Evolutionary conservation across 2,329 filamentous ascomycete species (phyloP).

Genomic region (Fusarium fujikuroi): DNA sequence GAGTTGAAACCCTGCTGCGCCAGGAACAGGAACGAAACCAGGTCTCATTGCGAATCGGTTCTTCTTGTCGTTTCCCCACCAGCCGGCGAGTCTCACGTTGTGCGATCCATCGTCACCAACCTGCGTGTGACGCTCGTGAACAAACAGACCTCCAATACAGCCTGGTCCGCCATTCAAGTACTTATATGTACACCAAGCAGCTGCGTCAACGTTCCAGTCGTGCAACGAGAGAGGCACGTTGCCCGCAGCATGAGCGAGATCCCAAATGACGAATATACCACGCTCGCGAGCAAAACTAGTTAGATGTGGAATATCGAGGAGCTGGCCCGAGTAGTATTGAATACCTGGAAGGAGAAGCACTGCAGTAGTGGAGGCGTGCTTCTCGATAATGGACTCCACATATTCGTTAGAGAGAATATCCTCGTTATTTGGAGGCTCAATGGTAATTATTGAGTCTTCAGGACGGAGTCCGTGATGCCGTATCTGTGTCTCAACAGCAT

Average conservation of each 20-base stretch:
- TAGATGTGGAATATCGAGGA: slow-evolving; percentile 80
- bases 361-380: slow-evolving; percentile 74
- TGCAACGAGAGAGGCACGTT: slow-evolving; percentile 81
- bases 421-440: slow-evolving; percentile 64
- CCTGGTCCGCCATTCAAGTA: slow-evolving; percentile 87
- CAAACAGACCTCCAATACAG: slow-evolving; percentile 79
- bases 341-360: slow-evolving; percentile 82
- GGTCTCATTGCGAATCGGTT: slow-evolving; percentile 82
- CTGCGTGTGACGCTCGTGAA: slow-evolving; percentile 75
- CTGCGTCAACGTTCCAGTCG: slow-evolving; percentile 88
- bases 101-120: slow-evolving; percentile 61
- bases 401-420: slow-evolving; percentile 72
- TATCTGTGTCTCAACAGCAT: slow-evolving; percentile 82
- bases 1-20: slow-evolving; percentile 81
- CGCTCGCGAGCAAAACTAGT: slow-evolving; percentile 76
- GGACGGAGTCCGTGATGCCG: slow-evolving; percentile 73
- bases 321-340: slow-evolving; percentile 88
- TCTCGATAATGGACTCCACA: slow-evolving; percentile 77
- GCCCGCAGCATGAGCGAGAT: slow-evolving; percentile 82
- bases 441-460: slow-evolving; percentile 72
- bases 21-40: slow-evolving; percentile 76
- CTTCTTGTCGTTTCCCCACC: slow-evolving; percentile 82
- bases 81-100: slow-evolving; percentile 74
- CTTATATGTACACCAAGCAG: slow-evolving; percentile 90
- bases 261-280: slow-evolving; percentile 80